phyloP scores from a whole-genome alignment of 148 eudicot genomes.

The Persicaria maculosa region DNA sequence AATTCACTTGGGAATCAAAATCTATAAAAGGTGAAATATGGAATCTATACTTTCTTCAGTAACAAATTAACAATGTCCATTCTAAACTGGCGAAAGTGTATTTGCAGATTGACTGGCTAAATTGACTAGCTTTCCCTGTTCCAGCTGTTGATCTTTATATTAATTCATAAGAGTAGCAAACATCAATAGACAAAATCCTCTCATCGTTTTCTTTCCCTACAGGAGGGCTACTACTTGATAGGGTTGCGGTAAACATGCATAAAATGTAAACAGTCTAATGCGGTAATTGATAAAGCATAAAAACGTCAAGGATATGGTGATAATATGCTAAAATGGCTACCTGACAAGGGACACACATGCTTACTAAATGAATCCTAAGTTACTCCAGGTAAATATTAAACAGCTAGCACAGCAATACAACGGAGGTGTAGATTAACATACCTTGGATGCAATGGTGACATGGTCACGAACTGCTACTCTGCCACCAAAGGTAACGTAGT shows the following conservation, averaged over 20 bases:
- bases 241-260: not conserved
- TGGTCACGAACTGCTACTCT: slow-evolving; percentile 86
- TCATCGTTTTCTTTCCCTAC: not conserved
- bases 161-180: not conserved
- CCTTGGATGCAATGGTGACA: slow-evolving; percentile 71
- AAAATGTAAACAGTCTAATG: not conserved
- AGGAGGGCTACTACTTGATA: not conserved
- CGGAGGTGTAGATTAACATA: slow-evolving; percentile 12
- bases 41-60: not conserved
- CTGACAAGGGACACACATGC: not conserved
- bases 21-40: not conserved
- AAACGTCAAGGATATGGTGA: not conserved
- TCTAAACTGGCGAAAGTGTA: not conserved
- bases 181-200: not conserved
- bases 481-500: slow-evolving; percentile 77
- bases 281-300: not conserved
- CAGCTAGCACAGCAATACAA: not conserved
- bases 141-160: not conserved
- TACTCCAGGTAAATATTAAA: not conserved
- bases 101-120: not conserved
- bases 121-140: not conserved
- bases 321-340: not conserved
- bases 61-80: not conserved
- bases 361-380: not conserved
- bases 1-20: not conserved